Conservation (phyloP, 1,139 yeast genomes). For the Pneumocystis carinii region DNA sequence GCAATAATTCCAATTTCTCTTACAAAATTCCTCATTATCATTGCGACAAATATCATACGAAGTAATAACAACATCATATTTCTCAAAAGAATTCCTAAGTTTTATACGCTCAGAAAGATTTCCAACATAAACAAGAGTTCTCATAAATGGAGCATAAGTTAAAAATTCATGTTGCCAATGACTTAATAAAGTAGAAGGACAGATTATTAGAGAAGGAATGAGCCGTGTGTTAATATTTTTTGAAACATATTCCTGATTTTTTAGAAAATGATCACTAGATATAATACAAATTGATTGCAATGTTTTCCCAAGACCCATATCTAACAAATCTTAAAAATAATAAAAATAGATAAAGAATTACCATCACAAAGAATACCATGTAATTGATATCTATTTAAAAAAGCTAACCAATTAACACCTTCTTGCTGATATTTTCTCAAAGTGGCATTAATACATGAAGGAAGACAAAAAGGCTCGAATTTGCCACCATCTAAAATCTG, state of each 20-base stretch:
- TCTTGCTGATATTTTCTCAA: slow-evolving; percentile 93
- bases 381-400: slow-evolving; percentile 80
- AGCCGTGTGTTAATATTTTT: slow-evolving; percentile 53
- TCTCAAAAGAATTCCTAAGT: slow-evolving; percentile 38
- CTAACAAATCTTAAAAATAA: not conserved
- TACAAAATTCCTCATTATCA: slow-evolving; percentile 52
- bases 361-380: slow-evolving; percentile 96
- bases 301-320: slow-evolving; percentile 98
- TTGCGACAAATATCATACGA: slow-evolving; percentile 94
- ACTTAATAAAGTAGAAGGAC: slow-evolving; percentile 96
- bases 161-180: slow-evolving; percentile 96
- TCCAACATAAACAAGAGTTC: slow-evolving; percentile 78
- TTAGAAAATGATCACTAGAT: slow-evolving; percentile 82
- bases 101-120: slow-evolving; percentile 61
- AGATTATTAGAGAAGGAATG: slow-evolving; percentile 70
- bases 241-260: slow-evolving; percentile 56
- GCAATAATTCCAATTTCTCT: slow-evolving; percentile 74
- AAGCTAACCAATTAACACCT: slow-evolving; percentile 97
- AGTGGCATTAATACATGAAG: slow-evolving; percentile 85
- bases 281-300: slow-evolving; percentile 93
- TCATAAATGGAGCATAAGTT: slow-evolving; percentile 80
- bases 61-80: slow-evolving; percentile 73
- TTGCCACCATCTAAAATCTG: slow-evolving; percentile 98
- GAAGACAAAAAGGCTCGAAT: slow-evolving; percentile 72
- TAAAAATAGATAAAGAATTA: not conserved